These are phyloP conservation scores for Serendipita vermifera DNA, from an alignment of 768 basidiomycete species.

Conservation along the genomic window DNA sequence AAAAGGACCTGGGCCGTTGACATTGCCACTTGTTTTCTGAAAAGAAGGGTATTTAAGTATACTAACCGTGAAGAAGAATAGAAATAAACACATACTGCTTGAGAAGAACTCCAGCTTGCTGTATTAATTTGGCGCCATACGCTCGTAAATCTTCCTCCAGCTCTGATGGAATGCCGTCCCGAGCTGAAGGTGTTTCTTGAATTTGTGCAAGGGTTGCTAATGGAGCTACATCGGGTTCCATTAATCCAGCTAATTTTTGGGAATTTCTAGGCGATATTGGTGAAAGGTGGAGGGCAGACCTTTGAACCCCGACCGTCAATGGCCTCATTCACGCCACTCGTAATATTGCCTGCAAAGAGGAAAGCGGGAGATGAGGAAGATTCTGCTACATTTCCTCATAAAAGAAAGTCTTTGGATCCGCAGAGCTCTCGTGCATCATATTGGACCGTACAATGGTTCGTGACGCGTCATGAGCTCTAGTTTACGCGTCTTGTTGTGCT, in stretches of 20 bases:
- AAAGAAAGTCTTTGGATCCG: too few species aligned
- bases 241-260: too few species aligned
- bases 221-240: constrained; percentile 27
- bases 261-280: too few species aligned
- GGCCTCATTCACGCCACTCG: too few species aligned
- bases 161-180: constrained; percentile 68
- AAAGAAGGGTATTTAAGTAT: neutral
- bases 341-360: too few species aligned
- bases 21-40: constrained; percentile 89
- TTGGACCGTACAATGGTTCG: neutral
- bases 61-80: constrained; percentile 1
- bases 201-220: constrained; percentile 73
- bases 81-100: constrained; percentile 50
- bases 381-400: too few species aligned
- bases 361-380: too few species aligned
- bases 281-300: too few species aligned
- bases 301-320: too few species aligned
- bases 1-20: constrained; percentile 94
- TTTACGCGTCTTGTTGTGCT: neutral
- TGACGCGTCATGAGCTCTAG: too few species aligned
- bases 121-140: constrained; percentile 87
- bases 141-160: constrained; percentile 82
- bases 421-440: too few species aligned
- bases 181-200: constrained; percentile 60
- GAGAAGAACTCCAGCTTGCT: constrained; percentile 84